phyloP scores from a whole-genome alignment of 179 eudicot species.

The Beta lomatogona region DNA sequence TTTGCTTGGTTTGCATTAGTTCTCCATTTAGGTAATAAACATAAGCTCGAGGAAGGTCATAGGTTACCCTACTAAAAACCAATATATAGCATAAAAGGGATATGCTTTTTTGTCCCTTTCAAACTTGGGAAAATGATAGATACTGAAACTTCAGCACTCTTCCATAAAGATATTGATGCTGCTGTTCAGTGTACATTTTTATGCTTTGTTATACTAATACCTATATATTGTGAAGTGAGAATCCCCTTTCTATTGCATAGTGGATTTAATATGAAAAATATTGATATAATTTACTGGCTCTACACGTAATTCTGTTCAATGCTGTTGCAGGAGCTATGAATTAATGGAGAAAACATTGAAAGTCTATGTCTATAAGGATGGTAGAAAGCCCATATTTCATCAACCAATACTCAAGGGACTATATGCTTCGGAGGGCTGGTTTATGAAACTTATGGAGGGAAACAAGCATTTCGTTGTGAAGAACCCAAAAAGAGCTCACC shows the following conservation, averaged over 20 bases:
- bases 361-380: slow-evolving; percentile 74
- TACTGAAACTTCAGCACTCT: not conserved
- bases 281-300: not conserved
- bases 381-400: slow-evolving; percentile 79
- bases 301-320: slow-evolving; percentile 1
- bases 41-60: not conserved
- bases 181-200: not conserved
- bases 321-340: slow-evolving; percentile 72
- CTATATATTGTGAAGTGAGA: too few species aligned
- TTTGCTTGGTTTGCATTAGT: not conserved
- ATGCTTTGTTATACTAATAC: not conserved
- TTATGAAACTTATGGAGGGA: slow-evolving; percentile 77
- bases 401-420: slow-evolving; percentile 75
- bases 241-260: not conserved
- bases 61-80: not conserved
- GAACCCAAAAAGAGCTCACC: slow-evolving; percentile 69
- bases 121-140: not conserved
- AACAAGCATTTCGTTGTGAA: slow-evolving; percentile 57
- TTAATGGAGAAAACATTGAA: slow-evolving; percentile 72
- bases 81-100: too few species aligned
- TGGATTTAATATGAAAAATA: not conserved
- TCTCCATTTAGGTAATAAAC: not conserved
- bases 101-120: not conserved
- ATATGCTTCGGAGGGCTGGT: slow-evolving; percentile 95
- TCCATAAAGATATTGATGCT: not conserved